These are phyloP conservation scores for Saccharomyces pastorianus DNA, from an alignment of 1,139 yeast genomes.

Conservation along the genomic window DNA sequence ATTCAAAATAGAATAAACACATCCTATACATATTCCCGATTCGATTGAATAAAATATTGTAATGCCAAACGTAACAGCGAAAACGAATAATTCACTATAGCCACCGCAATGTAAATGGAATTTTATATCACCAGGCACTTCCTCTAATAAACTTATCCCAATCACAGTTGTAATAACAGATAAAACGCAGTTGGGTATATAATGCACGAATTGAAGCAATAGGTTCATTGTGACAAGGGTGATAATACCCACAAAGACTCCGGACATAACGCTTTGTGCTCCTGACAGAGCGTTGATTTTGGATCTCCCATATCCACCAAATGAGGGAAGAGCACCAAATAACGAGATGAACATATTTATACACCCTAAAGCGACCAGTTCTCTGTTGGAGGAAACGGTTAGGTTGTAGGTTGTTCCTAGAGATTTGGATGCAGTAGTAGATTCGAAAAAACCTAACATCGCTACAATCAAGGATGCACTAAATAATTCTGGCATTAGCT, in stretches of 20 bases:
- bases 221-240: slow-evolving; percentile 60
- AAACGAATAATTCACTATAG: slow-evolving; percentile 66
- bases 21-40: slow-evolving; percentile 82
- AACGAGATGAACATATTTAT: slow-evolving; percentile 60
- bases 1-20: slow-evolving; percentile 67
- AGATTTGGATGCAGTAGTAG: slow-evolving; percentile 86
- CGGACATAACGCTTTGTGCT: slow-evolving; percentile 78
- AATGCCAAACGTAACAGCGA: slow-evolving; percentile 59
- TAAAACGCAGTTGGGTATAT: slow-evolving; percentile 71
- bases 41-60: slow-evolving; percentile 82
- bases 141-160: slow-evolving; percentile 73
- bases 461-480: slow-evolving; percentile 69
- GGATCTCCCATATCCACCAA: slow-evolving; percentile 94
- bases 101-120: slow-evolving; percentile 75
- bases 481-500: slow-evolving; percentile 33
- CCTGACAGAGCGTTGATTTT: slow-evolving; percentile 81
- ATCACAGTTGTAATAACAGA: slow-evolving; percentile 76
- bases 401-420: slow-evolving; percentile 57
- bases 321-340: slow-evolving; percentile 77
- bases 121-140: slow-evolving; percentile 70
- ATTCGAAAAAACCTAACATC: slow-evolving; percentile 84
- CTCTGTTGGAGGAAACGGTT: slow-evolving; percentile 68
- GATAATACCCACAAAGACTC: slow-evolving; percentile 67
- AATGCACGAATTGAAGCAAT: slow-evolving; percentile 57
- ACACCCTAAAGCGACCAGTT: slow-evolving; percentile 72